Evolutionary conservation across 208 protist species (phyloP), one percentile per base, ranked within the genome.

Genomic region (Phytomonas sp.): DNA sequence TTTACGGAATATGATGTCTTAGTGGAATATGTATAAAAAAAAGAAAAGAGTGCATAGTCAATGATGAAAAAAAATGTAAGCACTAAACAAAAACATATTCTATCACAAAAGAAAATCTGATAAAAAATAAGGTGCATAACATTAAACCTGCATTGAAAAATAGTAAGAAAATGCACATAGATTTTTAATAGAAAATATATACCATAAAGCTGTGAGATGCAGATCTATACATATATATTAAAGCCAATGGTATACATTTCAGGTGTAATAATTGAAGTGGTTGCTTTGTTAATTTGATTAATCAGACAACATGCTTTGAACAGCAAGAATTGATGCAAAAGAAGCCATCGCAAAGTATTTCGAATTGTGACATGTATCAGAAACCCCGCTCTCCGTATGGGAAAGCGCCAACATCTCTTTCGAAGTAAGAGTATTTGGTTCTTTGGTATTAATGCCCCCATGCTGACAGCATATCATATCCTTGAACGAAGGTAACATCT

Each of bases 11-110:
- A 49, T 19, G 40, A 19, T 16, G 29, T 67, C 34, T 56, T 67
- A 67, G 56, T 31, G n/a, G 40, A 49, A 40, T n/a, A 29, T 26
- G 29, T 49, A 6, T 14, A 66, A 12, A 66, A 37, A 66, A 69
- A 61, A 2, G 31, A 69, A 69, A 61, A 30, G 61, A 14, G 33
- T 37, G 31, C 12, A 12, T 8, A 26, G 33, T 45, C 32, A 19
- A 23, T 56, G 19, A 37, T 3, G 34, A 32, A 45, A 65, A 65
- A 45, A 71, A 37, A 63, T 60, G 64, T 26, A 70, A 56, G 3
- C 40, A 49, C 19, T 49, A 12, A 49, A 49, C 12, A 32, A 60
- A 34, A 60, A 62, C 0, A 32, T 16, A 29, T 12, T 36, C 32
- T 45, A 16, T 16, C 33, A 12, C 23, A 32, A 65, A 29, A 52